Evolutionary conservation across 495 filamentous ascomycete genomes (phyloP), one percentile per base, ranked within the genome.

Genomic region (Aspergillus indologenus): DNA sequence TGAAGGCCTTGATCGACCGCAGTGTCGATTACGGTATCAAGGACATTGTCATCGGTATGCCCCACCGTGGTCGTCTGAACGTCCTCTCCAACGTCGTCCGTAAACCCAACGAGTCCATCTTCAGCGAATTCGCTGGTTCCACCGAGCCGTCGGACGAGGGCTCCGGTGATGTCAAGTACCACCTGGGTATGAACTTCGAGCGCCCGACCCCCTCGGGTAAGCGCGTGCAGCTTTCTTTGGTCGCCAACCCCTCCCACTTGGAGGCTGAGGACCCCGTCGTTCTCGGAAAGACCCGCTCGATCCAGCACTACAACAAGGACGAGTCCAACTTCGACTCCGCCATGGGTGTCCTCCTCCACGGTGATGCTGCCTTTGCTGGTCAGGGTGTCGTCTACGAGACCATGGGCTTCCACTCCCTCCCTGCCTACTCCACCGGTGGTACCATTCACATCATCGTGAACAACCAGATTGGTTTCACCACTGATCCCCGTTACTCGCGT

Each of bases 381-480:
- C 94, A 98, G 78, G 94, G 94, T 78, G 78, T 98, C 60, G 94
- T 98, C 50, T 98, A 98, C 75, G 94, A 98, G 79, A 97, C 92
- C 60, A 88, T 98, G 81, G 94, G 94, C 58, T 96, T 98, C 85
- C 89, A 96, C 76, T 86, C 90, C 23, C 85, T 98, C 11, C 94
- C 94, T 29, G 89, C 88, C 45, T 98, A 96, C 80, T 96, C 93
- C 21, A 98, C 95, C 53, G 94, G 94, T 66, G 94, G 94, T 66
- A 98, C 94, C 53, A 91, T 98, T 71, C 94, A 98, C 77, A 80
- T 98, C 62, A 86, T 98, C 50, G 91, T 98, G 64, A 98, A 98
- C 85, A 98, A 98, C 83, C 94, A 98, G 81, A 98, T 98, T 72
- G 94, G 94, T 71, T 98, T 98, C 82, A 98, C 94, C 55, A 98